A percentile compares a stretch with the other conserved stretches of the same genome.
These are phyloP conservation scores for Kurtzmaniella quercitrusa DNA, from an alignment of 1,139 yeast genomes.

Conservation along the genomic window DNA sequence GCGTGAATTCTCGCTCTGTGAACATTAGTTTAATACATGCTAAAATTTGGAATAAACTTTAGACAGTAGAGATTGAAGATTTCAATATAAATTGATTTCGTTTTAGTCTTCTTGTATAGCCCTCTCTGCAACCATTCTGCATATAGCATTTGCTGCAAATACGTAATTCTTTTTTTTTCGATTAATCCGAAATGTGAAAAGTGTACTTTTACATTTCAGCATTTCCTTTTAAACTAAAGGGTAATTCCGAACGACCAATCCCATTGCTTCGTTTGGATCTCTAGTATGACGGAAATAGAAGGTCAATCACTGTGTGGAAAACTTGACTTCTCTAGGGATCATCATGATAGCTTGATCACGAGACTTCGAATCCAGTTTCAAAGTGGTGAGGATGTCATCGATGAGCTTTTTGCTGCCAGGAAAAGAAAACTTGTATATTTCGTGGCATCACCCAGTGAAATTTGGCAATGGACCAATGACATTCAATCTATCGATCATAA, in stretches of 20 bases:
- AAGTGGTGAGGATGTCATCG: neutral
- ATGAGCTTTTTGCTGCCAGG: constrained; percentile 16
- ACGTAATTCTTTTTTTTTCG: neutral
- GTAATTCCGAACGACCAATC: no score
- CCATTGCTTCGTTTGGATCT: no score
- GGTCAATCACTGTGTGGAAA: no score
- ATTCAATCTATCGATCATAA: constrained; percentile 16
- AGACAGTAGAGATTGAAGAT: no score
- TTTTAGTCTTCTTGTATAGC: neutral
- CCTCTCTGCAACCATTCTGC: neutral
- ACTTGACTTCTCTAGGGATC: neutral
- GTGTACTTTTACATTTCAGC: no score
- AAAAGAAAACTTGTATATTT: constrained; percentile 19
- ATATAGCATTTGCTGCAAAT: neutral
- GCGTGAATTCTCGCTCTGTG: neutral
- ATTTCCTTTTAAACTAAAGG: no score
- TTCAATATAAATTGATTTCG: no score
- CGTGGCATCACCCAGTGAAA: constrained; percentile 18
- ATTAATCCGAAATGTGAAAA: neutral
- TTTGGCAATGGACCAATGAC: constrained; percentile 25
- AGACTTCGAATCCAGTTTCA: neutral
- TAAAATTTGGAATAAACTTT: no score
- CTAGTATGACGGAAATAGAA: neutral
- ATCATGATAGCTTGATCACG: neutral
- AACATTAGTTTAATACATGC: no score